These are phyloP conservation scores for Lachnellula suecica DNA, from an alignment of 2,329 filamentous ascomycete species.

Conservation along the genomic window DNA sequence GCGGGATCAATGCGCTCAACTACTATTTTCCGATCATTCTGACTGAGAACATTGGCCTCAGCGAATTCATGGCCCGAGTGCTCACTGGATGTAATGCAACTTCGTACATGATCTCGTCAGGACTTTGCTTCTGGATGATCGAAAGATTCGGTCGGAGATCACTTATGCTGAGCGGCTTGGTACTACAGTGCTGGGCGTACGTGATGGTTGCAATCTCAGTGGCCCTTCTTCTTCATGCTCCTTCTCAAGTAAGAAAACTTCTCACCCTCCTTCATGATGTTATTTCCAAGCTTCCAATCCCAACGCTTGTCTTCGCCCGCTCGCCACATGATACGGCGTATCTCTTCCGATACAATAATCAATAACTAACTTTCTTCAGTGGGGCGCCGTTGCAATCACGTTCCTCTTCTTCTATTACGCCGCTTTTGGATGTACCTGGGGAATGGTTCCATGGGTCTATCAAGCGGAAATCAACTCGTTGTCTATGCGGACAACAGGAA, in stretches of 20 bases:
- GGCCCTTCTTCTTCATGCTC: slow-evolving; percentile 5
- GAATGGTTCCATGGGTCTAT: slow-evolving; percentile 51
- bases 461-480: slow-evolving; percentile 54
- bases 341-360: no score
- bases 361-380: no score
- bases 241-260: slow-evolving; percentile 35
- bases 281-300: slow-evolving; percentile 9
- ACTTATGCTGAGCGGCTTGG: slow-evolving; percentile 67
- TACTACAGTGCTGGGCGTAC: slow-evolving; percentile 29
- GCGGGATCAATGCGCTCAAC: slow-evolving; percentile 40
- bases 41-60: slow-evolving; percentile 43
- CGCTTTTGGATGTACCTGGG: slow-evolving; percentile 45
- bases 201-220: slow-evolving; percentile 17
- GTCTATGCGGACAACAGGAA: slow-evolving; percentile 51
- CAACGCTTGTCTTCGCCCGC: no score
- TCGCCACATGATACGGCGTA: no score
- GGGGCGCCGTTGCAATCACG: slow-evolving; percentile 24
- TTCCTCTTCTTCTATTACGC: slow-evolving; percentile 49
- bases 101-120: slow-evolving; percentile 39
- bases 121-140: slow-evolving; percentile 38
- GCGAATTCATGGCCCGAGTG: slow-evolving; percentile 48
- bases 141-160: slow-evolving; percentile 62
- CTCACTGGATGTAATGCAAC: slow-evolving; percentile 51
- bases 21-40: slow-evolving; percentile 49
- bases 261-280: slow-evolving; percentile 59